Percentiles rank a stretch among this genome's conserved stretches.
These are phyloP conservation scores for Trifolium dubium DNA, from an alignment of 306 rosid genomes.

Conservation along the genomic window DNA sequence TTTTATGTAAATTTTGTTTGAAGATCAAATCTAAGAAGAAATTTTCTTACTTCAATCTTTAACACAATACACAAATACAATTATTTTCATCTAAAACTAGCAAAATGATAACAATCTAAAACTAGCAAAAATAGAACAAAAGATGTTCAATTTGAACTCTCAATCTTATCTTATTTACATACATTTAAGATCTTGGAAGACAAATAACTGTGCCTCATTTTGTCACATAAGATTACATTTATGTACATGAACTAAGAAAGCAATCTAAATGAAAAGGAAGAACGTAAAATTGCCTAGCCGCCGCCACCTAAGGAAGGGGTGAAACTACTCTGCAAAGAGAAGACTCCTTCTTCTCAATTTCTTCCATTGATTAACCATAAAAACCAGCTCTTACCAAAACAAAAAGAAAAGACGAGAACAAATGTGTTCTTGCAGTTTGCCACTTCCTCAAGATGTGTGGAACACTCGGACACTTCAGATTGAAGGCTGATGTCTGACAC, in stretches of 20 bases:
- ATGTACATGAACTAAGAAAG: slow-evolving; percentile 46
- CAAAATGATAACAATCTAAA: background rate
- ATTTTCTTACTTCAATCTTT: background rate
- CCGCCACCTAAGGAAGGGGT: slow-evolving; percentile 36
- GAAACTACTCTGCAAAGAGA: slow-evolving; percentile 34
- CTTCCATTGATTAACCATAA: slow-evolving; percentile 8
- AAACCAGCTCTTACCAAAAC: slow-evolving; percentile 25
- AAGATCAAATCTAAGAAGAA: background rate
- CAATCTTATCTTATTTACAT: slow-evolving; percentile 50
- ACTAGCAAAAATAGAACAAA: slow-evolving; percentile 22
- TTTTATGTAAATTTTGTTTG: background rate
- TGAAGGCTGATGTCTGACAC: background rate
- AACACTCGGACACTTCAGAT: background rate
- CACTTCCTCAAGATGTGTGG: slow-evolving; percentile 31
- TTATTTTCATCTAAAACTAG: background rate
- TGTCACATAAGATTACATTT: slow-evolving; percentile 34
- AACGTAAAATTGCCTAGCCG: slow-evolving; percentile 34
- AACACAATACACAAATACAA: too few relatives aligned
- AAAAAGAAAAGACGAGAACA: slow-evolving; percentile 4
- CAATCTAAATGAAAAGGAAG: slow-evolving; percentile 34
- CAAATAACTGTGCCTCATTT: too few relatives aligned
- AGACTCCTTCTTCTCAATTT: slow-evolving; percentile 25
- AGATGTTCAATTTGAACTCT: slow-evolving; percentile 35
- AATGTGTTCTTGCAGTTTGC: background rate
- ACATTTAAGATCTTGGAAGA: slow-evolving; percentile 31